Percentiles rank a stretch among this genome's conserved stretches.
Evolutionary conservation across 2,329 filamentous ascomycete genomes (phyloP).

Genomic region (Daldinia sp.): DNA sequence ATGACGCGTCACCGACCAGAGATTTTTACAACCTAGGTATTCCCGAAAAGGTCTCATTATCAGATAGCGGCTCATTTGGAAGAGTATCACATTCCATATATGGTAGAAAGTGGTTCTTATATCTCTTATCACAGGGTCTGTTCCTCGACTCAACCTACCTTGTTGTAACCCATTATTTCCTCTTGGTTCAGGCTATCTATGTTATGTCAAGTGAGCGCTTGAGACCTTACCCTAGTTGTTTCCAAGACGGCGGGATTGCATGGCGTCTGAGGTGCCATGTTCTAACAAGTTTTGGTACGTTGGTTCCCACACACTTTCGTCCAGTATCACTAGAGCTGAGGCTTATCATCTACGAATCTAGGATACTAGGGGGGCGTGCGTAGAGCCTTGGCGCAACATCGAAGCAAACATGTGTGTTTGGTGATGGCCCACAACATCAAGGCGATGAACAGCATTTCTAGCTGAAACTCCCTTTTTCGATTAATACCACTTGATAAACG

Average conservation of each 20-base stretch:
- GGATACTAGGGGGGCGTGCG: not conserved
- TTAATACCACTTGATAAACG: not conserved
- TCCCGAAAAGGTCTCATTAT: not conserved
- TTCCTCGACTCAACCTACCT: not conserved
- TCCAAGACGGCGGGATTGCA: not conserved
- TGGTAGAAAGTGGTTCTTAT: conserved; percentile 11
- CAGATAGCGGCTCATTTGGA: not conserved
- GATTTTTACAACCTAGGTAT: not conserved
- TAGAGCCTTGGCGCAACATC: not conserved
- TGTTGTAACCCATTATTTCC: not conserved
- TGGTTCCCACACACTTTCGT: not conserved
- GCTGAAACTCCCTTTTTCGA: not conserved
- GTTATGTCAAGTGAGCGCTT: not conserved
- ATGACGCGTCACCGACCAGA: conserved; percentile 22
- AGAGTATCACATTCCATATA: conserved; percentile 27
- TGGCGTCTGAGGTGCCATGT: not conserved
- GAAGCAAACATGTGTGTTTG: not conserved
- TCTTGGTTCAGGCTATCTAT: not conserved
- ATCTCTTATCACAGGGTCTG: not conserved
- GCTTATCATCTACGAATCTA: not conserved
- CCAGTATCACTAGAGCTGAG: not conserved
- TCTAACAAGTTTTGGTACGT: not conserved
- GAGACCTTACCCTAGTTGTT: not conserved
- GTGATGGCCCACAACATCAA: not conserved
- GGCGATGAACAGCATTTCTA: not conserved